Evolutionary conservation across 495 filamentous ascomycete genomes (phyloP).

Genomic region (Lindgomyces ingoldianus): DNA sequence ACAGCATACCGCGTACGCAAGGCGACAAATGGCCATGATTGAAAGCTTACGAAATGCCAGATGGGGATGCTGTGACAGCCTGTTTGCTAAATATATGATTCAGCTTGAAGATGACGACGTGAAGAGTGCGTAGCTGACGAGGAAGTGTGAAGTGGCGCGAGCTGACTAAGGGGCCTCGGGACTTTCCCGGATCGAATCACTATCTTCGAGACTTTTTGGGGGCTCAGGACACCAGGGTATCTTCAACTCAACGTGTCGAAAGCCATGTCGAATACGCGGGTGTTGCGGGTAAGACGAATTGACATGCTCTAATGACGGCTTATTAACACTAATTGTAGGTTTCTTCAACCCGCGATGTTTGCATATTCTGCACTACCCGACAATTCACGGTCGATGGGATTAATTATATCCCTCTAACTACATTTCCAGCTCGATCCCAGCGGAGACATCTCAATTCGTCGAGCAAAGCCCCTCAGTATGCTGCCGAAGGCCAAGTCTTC

Average conservation of each 20-base stretch:
- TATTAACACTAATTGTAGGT: slow-evolving; percentile 18
- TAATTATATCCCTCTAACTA: background rate
- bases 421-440: slow-evolving; percentile 3
- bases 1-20: background rate
- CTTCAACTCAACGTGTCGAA: background rate
- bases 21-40: background rate
- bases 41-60: slow-evolving; percentile 5
- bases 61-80: background rate
- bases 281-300: slow-evolving; percentile 20
- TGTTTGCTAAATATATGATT: slow-evolving; percentile 14
- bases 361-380: slow-evolving; percentile 42
- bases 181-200: background rate
- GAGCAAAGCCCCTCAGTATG: slow-evolving; percentile 29
- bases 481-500: slow-evolving; percentile 25
- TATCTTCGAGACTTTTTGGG: background rate
- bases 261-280: slow-evolving; percentile 27
- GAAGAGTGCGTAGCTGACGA: background rate
- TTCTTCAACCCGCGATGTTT: slow-evolving; percentile 40
- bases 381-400: slow-evolving; percentile 8
- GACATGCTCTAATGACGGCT: background rate
- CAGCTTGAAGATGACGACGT: slow-evolving; percentile 3
- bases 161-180: background rate
- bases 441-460: slow-evolving; percentile 38
- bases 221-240: background rate
- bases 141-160: background rate